These are phyloP conservation scores for Zarea fungicola DNA, from an alignment of 2,329 filamentous ascomycete genomes.

Conservation along the genomic window DNA sequence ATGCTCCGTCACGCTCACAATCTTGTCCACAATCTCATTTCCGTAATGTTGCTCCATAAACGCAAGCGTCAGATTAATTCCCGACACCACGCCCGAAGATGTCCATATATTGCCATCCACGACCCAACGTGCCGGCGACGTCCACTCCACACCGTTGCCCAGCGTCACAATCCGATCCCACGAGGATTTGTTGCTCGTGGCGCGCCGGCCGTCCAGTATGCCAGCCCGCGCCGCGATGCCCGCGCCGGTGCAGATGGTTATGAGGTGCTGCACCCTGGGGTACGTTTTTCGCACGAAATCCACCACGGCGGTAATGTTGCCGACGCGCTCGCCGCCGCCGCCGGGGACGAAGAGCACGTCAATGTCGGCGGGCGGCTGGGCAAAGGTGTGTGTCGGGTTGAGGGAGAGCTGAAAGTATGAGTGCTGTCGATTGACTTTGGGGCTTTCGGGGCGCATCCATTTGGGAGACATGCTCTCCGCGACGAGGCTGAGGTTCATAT, in stretches of 20 bases:
- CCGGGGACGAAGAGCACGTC: slow-evolving; percentile 59
- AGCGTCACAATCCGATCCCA: slow-evolving; percentile 43
- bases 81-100: slow-evolving; percentile 42
- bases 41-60: slow-evolving; percentile 17
- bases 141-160: slow-evolving; percentile 51
- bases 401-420: slow-evolving; percentile 29
- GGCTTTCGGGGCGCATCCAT: slow-evolving; percentile 22
- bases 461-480: slow-evolving; percentile 34
- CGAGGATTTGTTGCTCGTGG: slow-evolving; percentile 60
- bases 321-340: slow-evolving; percentile 42
- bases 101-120: slow-evolving; percentile 61
- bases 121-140: slow-evolving; percentile 57
- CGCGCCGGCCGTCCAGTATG: slow-evolving; percentile 52
- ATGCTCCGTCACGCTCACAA: slow-evolving; percentile 15
- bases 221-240: slow-evolving; percentile 52
- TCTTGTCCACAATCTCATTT: background rate
- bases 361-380: slow-evolving; percentile 39
- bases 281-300: slow-evolving; percentile 36
- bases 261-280: slow-evolving; percentile 47
- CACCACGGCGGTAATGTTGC: slow-evolving; percentile 27
- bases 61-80: slow-evolving; percentile 17
- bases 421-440: slow-evolving; percentile 18
- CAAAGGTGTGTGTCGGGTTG: slow-evolving; percentile 46
- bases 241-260: slow-evolving; percentile 63
- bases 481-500: slow-evolving; percentile 35